A percentile compares a stretch with the other conserved stretches of the same genome.
phyloP scores from a whole-genome alignment of 164 flowering plant species.

The Nymphaea colorata region DNA sequence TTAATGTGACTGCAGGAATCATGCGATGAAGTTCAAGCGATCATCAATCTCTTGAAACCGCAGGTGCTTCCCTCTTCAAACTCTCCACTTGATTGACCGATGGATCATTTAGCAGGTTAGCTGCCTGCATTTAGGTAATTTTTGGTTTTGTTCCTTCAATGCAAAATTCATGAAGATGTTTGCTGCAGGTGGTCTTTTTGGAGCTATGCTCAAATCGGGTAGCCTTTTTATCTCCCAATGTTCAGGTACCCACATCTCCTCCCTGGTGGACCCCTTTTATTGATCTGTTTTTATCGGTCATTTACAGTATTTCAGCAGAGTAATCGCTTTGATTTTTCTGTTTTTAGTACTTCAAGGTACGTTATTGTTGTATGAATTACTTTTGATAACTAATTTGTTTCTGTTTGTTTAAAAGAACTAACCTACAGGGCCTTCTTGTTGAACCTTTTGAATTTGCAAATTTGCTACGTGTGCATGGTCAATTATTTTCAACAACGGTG shows the following conservation, averaged over 20 bases:
- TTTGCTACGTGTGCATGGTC: too few relatives aligned
- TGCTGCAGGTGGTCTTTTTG: constrained; percentile 68
- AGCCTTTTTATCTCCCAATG: constrained; percentile 47
- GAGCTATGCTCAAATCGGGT: constrained; percentile 74
- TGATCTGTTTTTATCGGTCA: background rate
- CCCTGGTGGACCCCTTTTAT: background rate
- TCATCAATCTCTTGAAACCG: constrained; percentile 70
- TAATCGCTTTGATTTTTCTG: too few relatives aligned
- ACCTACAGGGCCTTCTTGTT: too few relatives aligned
- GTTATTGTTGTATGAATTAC: too few relatives aligned
- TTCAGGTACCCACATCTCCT: constrained; percentile 31
- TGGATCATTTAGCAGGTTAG: constrained; percentile 20
- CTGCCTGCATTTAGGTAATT: constrained; percentile 9
- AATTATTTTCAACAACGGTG: too few relatives aligned
- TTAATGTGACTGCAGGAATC: constrained; percentile 51
- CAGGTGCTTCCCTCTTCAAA: constrained; percentile 55
- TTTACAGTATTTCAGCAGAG: too few relatives aligned
- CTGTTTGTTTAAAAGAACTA: too few relatives aligned
- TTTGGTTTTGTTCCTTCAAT: background rate
- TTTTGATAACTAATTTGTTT: too few relatives aligned
- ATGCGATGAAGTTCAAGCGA: constrained; percentile 77
- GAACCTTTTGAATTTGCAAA: too few relatives aligned
- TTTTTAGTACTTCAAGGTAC: too few relatives aligned
- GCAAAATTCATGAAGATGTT: background rate
- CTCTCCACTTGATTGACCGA: constrained; percentile 22